Conservation (phyloP, 2,329 filamentous ascomycete genomes). For the Cucurbitaria berberidis region DNA sequence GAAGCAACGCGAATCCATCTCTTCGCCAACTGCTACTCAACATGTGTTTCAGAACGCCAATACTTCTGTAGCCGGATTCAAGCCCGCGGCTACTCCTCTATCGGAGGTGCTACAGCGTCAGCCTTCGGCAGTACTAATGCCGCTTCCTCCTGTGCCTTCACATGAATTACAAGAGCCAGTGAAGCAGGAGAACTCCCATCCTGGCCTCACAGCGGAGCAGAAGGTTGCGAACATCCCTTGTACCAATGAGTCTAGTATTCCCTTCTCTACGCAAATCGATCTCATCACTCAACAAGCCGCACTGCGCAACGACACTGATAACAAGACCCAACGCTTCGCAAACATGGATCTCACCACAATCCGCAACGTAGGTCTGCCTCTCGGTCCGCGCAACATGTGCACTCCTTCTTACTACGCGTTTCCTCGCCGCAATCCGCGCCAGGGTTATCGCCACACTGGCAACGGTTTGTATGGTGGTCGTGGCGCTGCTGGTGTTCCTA, state of each 20-base stretch:
- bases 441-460: constrained; percentile 8
- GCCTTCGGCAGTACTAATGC: constrained; percentile 3
- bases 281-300: constrained; percentile 18
- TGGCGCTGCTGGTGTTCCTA: constrained; percentile 31
- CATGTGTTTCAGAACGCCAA: background rate
- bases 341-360: constrained; percentile 17
- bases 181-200: background rate
- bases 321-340: constrained; percentile 1
- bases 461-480: constrained; percentile 30
- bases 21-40: background rate
- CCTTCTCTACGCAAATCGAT: constrained; percentile 24
- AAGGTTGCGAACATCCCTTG: background rate
- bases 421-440: constrained; percentile 7
- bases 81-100: background rate
- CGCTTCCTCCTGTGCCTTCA: background rate
- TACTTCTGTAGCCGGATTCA: background rate
- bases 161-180: background rate
- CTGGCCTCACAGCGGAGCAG: background rate
- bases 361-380: constrained; percentile 15
- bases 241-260: background rate
- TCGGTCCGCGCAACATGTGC: background rate
- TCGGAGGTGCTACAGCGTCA: constrained; percentile 8
- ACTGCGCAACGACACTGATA: constrained; percentile 5
- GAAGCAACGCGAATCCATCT: constrained; percentile 8
- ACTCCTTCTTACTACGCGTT: constrained; percentile 6